Percentiles rank a stretch among this genome's conserved stretches.
Conservation (phyloP, 1,139 yeast species). For the Hansenula lynferdii region DNA sequence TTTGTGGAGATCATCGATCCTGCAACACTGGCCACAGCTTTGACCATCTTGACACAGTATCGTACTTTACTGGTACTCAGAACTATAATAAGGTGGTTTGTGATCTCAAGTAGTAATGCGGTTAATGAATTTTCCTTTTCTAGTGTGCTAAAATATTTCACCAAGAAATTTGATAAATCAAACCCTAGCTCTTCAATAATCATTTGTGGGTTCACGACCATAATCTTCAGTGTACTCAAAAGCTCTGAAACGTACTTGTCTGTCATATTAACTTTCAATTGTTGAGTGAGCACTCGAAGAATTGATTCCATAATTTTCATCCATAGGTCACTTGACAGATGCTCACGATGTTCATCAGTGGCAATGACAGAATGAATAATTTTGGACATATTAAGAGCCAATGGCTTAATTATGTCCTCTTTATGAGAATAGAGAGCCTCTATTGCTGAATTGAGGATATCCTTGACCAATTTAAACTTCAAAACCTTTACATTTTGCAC, state of each 20-base stretch:
- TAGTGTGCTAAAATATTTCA: constrained; percentile 11
- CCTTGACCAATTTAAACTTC: constrained; percentile 29
- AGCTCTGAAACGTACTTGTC: constrained; percentile 30
- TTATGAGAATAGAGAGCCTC: constrained; percentile 6
- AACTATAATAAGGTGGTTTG: constrained; percentile 11
- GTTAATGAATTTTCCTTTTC: constrained; percentile 15
- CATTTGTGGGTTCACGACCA: constrained; percentile 9
- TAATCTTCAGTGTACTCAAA: constrained; percentile 17
- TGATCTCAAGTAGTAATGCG: constrained; percentile 13
- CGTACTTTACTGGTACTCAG: constrained; percentile 10
- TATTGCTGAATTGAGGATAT: constrained; percentile 6
- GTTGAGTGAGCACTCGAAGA: constrained; percentile 17
- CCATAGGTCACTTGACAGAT: constrained; percentile 34
- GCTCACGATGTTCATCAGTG: constrained; percentile 35
- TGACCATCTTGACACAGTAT: constrained; percentile 12
- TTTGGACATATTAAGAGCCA: constrained; percentile 32
- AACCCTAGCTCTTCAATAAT: constrained; percentile 5
- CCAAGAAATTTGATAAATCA: constrained; percentile 8
- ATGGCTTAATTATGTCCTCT: constrained; percentile 29
- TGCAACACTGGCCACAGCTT: constrained; percentile 12
- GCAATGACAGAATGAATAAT: constrained; percentile 28
- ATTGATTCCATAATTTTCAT: constrained; percentile 24
- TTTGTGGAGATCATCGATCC: constrained; percentile 14
- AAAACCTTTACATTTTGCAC: constrained; percentile 22
- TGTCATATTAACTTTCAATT: constrained; percentile 10